Base-by-base conservation (phyloP, 2,329 filamentous ascomycete genomes). In the Didymella sp. region DNA sequence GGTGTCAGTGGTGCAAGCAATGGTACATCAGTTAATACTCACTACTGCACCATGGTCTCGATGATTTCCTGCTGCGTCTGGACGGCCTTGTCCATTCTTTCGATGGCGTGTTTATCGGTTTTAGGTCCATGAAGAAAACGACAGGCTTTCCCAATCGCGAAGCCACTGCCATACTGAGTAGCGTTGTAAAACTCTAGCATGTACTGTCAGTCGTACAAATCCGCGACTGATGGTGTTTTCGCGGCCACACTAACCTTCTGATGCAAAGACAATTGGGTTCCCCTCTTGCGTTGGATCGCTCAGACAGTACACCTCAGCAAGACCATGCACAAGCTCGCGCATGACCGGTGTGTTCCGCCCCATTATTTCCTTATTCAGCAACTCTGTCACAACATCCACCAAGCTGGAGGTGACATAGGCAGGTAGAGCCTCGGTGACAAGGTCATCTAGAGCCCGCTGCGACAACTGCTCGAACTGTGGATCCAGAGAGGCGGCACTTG, bases 41-140 rank as follows among this genome's bases (percentile, higher is more conserved):
- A 84, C 81, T 89, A 92, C 70, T 92, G 92, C 25, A 93, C 76
- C 51, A 92, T 85, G 0, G 88, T 85, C 65, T 92, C 90, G 50
- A 82, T 87, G 58, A 88, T 84, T 66, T 92, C 89, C 62, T 84
- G 80, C 13, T 87, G 87, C 0, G 79, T 82, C 6, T 80, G 74
- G 3, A 89, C 74, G 13, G 85, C 86, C 44, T 87, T 83, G 22
- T 83, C 79, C 13, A 92, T 79, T 48, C 89, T 80, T 47, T 80
- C 76, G 0, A 89, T 80, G 40, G 87, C 88, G 55, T 83, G 80
- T 0, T 78, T 80, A 58, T 87, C 86, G 6, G 89, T 90, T 64
- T 84, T 85, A 0, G 89, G 89, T 0, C 90, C 89, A 71, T 92
- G 89, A 1, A 92, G 81, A 66, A 92, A 91, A 8, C 89, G 85